These are phyloP conservation scores for Trametes villosa DNA, from an alignment of 768 basidiomycete genomes.

Conservation along the genomic window DNA sequence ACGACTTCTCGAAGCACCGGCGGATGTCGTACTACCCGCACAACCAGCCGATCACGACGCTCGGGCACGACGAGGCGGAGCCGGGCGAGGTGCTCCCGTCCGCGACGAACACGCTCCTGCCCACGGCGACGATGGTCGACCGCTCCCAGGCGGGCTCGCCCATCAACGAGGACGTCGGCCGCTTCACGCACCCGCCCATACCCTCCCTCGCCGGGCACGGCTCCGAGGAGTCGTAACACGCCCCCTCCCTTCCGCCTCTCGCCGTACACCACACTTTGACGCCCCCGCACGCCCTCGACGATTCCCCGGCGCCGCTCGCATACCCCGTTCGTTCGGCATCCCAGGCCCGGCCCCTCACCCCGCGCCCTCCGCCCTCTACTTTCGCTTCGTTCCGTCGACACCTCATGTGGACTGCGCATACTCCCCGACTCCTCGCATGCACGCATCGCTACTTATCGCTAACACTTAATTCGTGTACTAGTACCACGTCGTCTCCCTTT, in stretches of 20 bases:
- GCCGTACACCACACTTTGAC: too few relatives aligned
- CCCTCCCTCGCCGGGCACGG: conserved; percentile 40
- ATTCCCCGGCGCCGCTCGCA: not conserved
- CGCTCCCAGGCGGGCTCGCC: conserved; percentile 49
- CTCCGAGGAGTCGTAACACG: conserved; percentile 6
- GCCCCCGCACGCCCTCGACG: not conserved
- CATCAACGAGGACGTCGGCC: conserved; percentile 22
- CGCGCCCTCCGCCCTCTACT: not conserved
- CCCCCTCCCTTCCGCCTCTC: not conserved
- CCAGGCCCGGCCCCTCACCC: not conserved
- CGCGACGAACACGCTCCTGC: conserved; percentile 44
- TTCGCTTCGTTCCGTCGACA: conserved; percentile 9
- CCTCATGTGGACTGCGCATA: conserved; percentile 20
- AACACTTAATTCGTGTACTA: conserved; percentile 21
- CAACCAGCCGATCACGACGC: conserved; percentile 61
- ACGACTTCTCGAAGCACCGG: conserved; percentile 76
- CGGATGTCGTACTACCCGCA: conserved; percentile 89
- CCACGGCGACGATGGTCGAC: conserved; percentile 49
- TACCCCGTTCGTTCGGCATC: conserved; percentile 8
- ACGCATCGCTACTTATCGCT: conserved; percentile 17
- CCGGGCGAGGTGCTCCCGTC: conserved; percentile 37
- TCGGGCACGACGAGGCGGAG: conserved; percentile 30
- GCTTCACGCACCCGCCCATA: conserved; percentile 28
- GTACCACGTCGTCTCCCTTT: not conserved
- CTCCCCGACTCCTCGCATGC: not conserved